phyloP scores from a whole-genome alignment of 2,329 filamentous ascomycete species.

The Penicillium palitans region DNA sequence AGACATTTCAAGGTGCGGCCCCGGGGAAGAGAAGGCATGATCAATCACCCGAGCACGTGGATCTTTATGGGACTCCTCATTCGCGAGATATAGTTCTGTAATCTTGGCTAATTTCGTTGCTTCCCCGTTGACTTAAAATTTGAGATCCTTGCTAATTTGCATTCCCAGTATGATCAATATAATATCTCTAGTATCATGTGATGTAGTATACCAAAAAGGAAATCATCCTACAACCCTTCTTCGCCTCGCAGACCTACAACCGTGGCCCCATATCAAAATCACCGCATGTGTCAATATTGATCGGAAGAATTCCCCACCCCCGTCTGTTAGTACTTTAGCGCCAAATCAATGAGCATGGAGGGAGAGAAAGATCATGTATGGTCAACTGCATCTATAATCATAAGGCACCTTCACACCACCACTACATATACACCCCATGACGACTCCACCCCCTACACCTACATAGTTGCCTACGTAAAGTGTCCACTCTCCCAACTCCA shows the following conservation, averaged over 20 bases:
- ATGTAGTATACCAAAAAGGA: neutral
- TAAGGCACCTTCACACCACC: neutral
- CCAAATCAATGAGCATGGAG: neutral
- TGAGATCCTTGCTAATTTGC: neutral
- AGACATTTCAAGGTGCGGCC: too few relatives aligned
- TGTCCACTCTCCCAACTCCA: constrained; percentile 3
- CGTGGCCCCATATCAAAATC: neutral
- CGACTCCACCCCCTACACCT: neutral
- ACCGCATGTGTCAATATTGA: too few relatives aligned
- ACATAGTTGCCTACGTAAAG: neutral
- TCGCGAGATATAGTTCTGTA: neutral
- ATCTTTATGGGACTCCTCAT: neutral
- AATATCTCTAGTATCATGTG: too few relatives aligned
- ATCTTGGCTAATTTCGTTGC: neutral
- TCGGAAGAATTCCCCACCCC: too few relatives aligned
- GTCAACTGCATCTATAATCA: neutral
- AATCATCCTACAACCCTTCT: neutral
- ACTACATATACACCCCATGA: neutral
- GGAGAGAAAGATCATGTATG: constrained; percentile 3
- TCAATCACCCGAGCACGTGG: neutral
- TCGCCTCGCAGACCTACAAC: neutral
- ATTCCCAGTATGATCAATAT: neutral
- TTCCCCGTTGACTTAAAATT: neutral
- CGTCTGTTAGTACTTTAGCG: neutral
- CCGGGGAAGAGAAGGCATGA: too few relatives aligned